phyloP scores from a whole-genome alignment of 441 rosid genomes.

The Daphne laureola region DNA sequence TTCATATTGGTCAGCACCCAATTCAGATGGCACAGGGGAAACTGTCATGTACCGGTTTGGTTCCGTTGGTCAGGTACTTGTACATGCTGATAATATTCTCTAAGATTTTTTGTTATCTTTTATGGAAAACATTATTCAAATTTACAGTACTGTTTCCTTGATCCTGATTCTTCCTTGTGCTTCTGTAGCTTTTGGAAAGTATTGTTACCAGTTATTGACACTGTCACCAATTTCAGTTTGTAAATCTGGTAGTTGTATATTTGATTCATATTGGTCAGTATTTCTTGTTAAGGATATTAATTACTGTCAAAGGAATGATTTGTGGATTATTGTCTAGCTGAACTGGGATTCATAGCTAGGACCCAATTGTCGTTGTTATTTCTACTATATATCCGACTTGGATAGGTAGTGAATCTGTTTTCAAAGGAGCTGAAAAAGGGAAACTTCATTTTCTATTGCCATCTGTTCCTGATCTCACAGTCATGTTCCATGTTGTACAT shows the following conservation, averaged over 20 bases:
- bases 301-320: neutral
- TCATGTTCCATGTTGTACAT: too few species aligned
- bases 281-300: neutral
- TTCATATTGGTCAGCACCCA: slow-evolving; percentile 87
- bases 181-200: slow-evolving; percentile 3
- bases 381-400: too few species aligned
- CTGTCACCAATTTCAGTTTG: neutral
- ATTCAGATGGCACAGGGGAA: slow-evolving; percentile 74
- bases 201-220: neutral
- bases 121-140: neutral
- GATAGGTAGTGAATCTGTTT: too few species aligned
- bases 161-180: slow-evolving; percentile 6
- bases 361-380: too few species aligned
- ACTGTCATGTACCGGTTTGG: slow-evolving; percentile 89
- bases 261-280: neutral
- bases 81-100: slow-evolving; percentile 3
- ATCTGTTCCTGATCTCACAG: neutral
- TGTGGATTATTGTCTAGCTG: neutral
- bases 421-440: too few species aligned
- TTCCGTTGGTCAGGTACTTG: slow-evolving; percentile 93
- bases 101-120: neutral
- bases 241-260: neutral
- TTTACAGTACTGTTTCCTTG: slow-evolving; percentile 3
- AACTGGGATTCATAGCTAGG: too few species aligned
- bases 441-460: neutral